Evolutionary conservation across 1,284 basidiomycete genomes (phyloP), one percentile per base, ranked within the genome.

Genomic region (Puccinia hordei): DNA sequence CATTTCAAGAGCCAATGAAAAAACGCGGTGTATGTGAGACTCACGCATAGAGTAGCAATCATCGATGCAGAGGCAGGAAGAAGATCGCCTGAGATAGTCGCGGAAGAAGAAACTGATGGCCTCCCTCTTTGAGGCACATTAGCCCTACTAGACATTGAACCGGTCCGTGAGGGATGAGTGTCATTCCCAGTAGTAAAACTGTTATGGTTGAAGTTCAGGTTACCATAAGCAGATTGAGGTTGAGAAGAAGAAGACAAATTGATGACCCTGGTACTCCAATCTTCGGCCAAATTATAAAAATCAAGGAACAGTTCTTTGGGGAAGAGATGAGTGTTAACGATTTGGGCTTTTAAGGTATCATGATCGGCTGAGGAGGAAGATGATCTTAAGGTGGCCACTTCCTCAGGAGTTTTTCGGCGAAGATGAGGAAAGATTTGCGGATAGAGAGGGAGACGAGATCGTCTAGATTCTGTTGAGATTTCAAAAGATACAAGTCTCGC

Each of bases 261-360:
- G 19, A 63, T 22, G 1, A 49, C 49, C 33, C 78, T 53, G 24
- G 49, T 51, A 33, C 69, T 73, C 78, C 69, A 73, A 24, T 80
- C 78, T 73, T 80, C 78, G 38, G 78, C 78, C n/a, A 73, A 30
- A 66, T 80, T 73, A 46, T 73, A 80, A n/a, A 80, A 65, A 68
- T 80, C 78, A 9, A 73, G 22, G 22, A 80, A 38, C 27, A 80
- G 22, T 30, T 80, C 78, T 35, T 66, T 61, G 1, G 69, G 17
- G 41, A 73, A 80, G n/a, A 80, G 30, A 66, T 63, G 71, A 27
- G 35, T 19, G 13, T 44, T 6, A 13, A 12, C 35, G 44, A 71
- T 46, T 59, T 79, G 38, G 15, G 66, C 10, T 51, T 44, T 69
- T 9, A 76, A 49, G 24, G 33, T 51, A 46, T 46, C 44, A 6